These are phyloP conservation scores for Pontederia crassipes DNA, from an alignment of 176 grass and related monocot species.

Conservation along the genomic window DNA sequence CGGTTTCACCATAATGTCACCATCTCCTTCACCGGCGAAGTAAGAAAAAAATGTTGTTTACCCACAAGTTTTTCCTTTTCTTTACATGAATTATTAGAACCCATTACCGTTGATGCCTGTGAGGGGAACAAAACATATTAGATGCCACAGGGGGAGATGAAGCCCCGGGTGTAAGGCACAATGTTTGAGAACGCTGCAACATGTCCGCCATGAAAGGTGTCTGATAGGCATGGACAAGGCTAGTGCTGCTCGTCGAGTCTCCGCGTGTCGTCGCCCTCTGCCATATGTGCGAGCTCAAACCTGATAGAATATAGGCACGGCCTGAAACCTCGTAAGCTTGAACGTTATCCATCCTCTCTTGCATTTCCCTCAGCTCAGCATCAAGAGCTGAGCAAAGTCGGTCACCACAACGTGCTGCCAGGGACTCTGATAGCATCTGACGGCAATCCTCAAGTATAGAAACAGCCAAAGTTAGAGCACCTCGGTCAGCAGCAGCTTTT, in stretches of 20 bases:
- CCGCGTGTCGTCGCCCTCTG: slow-evolving; percentile 81
- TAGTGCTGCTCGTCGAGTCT: slow-evolving; percentile 63
- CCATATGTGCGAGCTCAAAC: slow-evolving; percentile 87
- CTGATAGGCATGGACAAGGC: slow-evolving; percentile 56
- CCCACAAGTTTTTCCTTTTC: not conserved
- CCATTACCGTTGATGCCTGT: not conserved
- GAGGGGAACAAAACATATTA: not conserved
- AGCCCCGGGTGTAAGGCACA: slow-evolving; percentile 22
- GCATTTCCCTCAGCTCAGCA: slow-evolving; percentile 78
- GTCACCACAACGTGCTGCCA: slow-evolving; percentile 51
- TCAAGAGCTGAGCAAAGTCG: slow-evolving; percentile 56
- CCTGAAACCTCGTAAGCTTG: slow-evolving; percentile 62
- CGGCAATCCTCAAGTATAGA: slow-evolving; percentile 55
- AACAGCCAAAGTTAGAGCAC: slow-evolving; percentile 55
- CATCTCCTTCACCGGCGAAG: not conserved
- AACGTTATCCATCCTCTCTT: slow-evolving; percentile 77
- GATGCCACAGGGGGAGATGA: slow-evolving; percentile 1
- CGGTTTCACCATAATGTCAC: too few relatives aligned
- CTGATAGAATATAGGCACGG: slow-evolving; percentile 76
- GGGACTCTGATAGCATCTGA: slow-evolving; percentile 31
- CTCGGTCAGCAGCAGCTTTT: slow-evolving; percentile 54
- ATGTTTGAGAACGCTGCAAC: slow-evolving; percentile 58
- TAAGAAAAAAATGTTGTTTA: not conserved
- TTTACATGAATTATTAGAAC: too few relatives aligned
- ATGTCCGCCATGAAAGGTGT: slow-evolving; percentile 88